These are phyloP conservation scores for Thuidium tamariscinum DNA, from an alignment of 225 moss, liverwort and hornwort species.

Conservation along the genomic window DNA sequence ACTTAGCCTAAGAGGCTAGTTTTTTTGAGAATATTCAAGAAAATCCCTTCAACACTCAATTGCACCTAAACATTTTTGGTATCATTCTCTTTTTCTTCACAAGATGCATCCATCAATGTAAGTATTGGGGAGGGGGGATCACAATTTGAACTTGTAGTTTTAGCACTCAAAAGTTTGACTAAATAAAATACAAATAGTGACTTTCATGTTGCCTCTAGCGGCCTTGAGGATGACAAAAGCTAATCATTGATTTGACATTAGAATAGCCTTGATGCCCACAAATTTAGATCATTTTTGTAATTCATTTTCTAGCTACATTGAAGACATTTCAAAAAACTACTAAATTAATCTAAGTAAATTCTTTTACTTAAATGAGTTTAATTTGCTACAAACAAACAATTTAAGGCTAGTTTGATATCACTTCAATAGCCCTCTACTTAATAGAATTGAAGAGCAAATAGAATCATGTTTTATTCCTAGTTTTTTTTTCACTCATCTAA, in stretches of 20 bases:
- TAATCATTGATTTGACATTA: neutral
- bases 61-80: neutral
- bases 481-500: too few relatives aligned
- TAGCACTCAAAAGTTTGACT: neutral
- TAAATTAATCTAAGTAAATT: too few relatives aligned
- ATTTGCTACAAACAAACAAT: too few relatives aligned
- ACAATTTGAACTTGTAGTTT: neutral
- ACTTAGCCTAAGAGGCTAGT: accelerated
- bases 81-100: neutral
- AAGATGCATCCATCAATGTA: neutral
- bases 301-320: too few relatives aligned
- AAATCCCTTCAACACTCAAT: accelerated
- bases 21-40: accelerated
- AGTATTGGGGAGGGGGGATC: accelerated
- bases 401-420: too few relatives aligned
- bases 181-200: neutral
- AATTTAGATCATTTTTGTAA: too few relatives aligned
- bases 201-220: neutral
- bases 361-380: too few relatives aligned
- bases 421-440: too few relatives aligned
- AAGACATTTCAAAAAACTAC: too few relatives aligned
- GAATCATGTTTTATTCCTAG: too few relatives aligned
- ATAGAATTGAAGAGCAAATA: too few relatives aligned
- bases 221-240: accelerated
- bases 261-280: too few relatives aligned